These are phyloP conservation scores for Neonectria magnoliae DNA, from an alignment of 2,329 filamentous ascomycete species.

Conservation along the genomic window DNA sequence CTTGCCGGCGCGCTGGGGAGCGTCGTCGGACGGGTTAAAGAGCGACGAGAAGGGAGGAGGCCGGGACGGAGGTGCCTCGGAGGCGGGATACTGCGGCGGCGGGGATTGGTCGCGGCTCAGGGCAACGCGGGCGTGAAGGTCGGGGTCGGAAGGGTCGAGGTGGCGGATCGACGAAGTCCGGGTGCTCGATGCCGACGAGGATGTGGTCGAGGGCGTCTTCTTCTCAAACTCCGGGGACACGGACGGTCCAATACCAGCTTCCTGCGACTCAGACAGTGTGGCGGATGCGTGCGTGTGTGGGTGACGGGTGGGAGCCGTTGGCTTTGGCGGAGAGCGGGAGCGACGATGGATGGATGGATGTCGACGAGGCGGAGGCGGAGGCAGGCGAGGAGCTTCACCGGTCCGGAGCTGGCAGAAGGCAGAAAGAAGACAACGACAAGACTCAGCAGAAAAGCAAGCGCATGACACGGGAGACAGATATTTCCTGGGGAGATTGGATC, in stretches of 20 bases:
- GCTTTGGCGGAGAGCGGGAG: conserved; percentile 14
- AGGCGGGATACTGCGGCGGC: conserved; percentile 68
- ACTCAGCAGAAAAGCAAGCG: background rate
- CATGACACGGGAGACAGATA: background rate
- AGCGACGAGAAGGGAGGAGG: conserved; percentile 71
- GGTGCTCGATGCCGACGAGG: conserved; percentile 37
- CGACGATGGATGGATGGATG: conserved; percentile 19
- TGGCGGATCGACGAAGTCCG: conserved; percentile 40
- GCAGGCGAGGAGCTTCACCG: conserved; percentile 26
- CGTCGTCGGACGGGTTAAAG: conserved; percentile 55
- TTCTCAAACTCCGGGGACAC: conserved; percentile 49
- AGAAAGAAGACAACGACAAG: conserved; percentile 2
- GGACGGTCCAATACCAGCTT: conserved; percentile 48
- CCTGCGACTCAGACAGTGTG: conserved; percentile 51
- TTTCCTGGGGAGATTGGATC: conserved; percentile 2
- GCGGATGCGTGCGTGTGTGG: conserved; percentile 41
- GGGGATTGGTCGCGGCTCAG: conserved; percentile 58
- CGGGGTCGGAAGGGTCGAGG: conserved; percentile 35
- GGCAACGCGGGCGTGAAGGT: conserved; percentile 34
- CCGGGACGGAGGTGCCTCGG: conserved; percentile 62
- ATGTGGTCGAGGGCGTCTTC: conserved; percentile 44
- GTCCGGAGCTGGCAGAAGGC: conserved; percentile 18
- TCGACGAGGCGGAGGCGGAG: conserved; percentile 25
- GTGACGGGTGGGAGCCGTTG: conserved; percentile 9
- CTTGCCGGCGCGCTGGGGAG: conserved; percentile 48